Percentiles rank a stretch among this genome's conserved stretches.
Evolutionary conservation across 192 early-diverging fungal genomes (phyloP).

Genomic region (Lunasporangiospora selenospora): DNA sequence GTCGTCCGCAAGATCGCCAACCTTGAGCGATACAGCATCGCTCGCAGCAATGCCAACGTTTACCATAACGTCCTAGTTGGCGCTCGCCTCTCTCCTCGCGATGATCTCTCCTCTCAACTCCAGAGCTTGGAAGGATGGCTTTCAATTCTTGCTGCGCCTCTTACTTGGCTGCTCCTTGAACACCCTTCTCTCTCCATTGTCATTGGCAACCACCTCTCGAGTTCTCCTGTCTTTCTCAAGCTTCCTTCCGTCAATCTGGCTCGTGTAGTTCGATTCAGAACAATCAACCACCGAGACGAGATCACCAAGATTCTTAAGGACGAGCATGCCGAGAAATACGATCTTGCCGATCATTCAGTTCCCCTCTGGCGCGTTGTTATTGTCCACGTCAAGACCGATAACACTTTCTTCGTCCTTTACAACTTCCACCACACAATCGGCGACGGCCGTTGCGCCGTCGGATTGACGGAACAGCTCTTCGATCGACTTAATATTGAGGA

Average conservation of each 20-base stretch:
- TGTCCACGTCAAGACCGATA: constrained; percentile 20
- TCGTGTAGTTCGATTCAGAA: constrained; percentile 6
- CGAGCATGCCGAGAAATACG: constrained; percentile 10
- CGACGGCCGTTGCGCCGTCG: constrained; percentile 19
- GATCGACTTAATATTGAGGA: constrained; percentile 30
- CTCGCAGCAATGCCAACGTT: constrained; percentile 9
- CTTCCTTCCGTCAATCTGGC: constrained; percentile 19
- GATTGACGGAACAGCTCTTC: constrained; percentile 16
- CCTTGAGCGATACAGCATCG: constrained; percentile 24
- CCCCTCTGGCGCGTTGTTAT: constrained; percentile 38
- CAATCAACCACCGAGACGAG: not conserved
- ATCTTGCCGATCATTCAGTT: not conserved
- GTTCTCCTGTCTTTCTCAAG: constrained; percentile 12
- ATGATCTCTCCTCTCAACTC: not conserved
- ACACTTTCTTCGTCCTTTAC: constrained; percentile 23
- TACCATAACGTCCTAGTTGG: constrained; percentile 33
- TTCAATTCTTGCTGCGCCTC: constrained; percentile 11
- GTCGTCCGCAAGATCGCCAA: constrained; percentile 22
- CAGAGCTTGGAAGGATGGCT: constrained; percentile 16
- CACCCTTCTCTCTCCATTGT: constrained; percentile 25
- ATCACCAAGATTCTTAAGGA: constrained; percentile 19
- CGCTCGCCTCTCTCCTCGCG: constrained; percentile 4
- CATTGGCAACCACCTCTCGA: constrained; percentile 20
- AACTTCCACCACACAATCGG: constrained; percentile 14
- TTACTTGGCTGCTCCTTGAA: constrained; percentile 27